Base-by-base conservation (phyloP, 1,284 basidiomycete genomes). In the Cryptococcus sp. region DNA sequence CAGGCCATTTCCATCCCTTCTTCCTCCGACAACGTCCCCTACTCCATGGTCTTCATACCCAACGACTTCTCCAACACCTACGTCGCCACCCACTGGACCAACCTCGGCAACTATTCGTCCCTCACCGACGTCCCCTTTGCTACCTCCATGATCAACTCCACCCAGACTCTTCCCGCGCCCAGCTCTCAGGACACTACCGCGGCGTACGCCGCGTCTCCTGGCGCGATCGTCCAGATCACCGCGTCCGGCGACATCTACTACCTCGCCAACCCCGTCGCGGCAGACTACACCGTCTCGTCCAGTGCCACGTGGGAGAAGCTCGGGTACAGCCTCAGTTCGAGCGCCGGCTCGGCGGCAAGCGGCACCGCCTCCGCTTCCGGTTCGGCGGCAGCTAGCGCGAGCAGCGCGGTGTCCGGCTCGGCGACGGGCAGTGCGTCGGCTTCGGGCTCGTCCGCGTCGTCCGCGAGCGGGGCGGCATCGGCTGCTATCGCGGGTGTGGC, bases 1-100 rank as follows among this genome's bases (percentile, higher is more conserved):
- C 84, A 87, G 72, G 82, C 86, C 2, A 80, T 87, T 6, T 88
- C 86, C 6, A 85, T 93, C 79, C 92, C 91, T 82, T 79, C 83
- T 64, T 73, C 79, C 9, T 59, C 68, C 38, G 83, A 82, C 46
- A 83, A 81, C 68, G 64, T 65, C 56, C 63, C 51, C 21, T 40
- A 40, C 42, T 53, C 55, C 71, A 89, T 91, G 73, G 87, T 87
- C 2, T 94, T 86, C 77, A 82, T 94, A 56, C 91, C 91, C 38
- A 83, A 87, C 72, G 89, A 91, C 68, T 85, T 85, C 53, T 87
- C 87, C 11, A 80, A 81, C 33, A 86, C 88, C 18, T 93, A 88
- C 71, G 82, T 94, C 51, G 81, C 91, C 70, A 75, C 75, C 2
- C 77, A 79, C 67, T 79, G 75, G 74, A 79, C 77, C 44, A 67